A percentile compares a stretch with the other conserved stretches of the same genome.
Evolutionary conservation across 2,329 filamentous ascomycete genomes (phyloP).

Genomic region (Aphanoascus verrucosus): DNA sequence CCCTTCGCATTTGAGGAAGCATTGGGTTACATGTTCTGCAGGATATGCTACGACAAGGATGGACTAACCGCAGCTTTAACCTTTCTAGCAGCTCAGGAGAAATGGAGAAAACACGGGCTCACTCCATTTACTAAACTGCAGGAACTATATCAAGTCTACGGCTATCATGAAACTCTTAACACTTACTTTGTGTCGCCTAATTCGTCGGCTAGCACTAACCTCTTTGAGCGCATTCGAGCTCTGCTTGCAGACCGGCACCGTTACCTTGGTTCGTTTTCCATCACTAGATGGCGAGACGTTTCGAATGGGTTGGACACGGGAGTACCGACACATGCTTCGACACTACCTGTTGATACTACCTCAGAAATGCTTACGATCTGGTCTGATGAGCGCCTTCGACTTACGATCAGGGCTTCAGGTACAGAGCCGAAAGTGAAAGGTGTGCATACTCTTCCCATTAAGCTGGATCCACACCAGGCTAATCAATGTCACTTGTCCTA

Average conservation of each 20-base stretch:
- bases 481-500: conserved; percentile 16
- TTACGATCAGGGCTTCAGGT: conserved; percentile 51
- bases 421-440: conserved; percentile 58
- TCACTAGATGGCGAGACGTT: conserved; percentile 51
- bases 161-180: conserved; percentile 53
- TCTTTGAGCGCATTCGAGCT: conserved; percentile 46
- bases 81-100: conserved; percentile 46
- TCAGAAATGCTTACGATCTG: conserved; percentile 56
- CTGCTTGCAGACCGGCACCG: conserved; percentile 35
- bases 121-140: conserved; percentile 49
- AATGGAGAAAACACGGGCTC: conserved; percentile 43
- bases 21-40: conserved; percentile 55
- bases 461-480: not conserved
- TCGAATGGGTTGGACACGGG: conserved; percentile 51
- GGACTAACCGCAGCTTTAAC: conserved; percentile 50
- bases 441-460: conserved; percentile 22
- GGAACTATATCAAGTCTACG: conserved; percentile 46
- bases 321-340: conserved; percentile 42
- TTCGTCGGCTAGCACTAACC: conserved; percentile 40
- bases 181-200: conserved; percentile 52
- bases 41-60: conserved; percentile 55
- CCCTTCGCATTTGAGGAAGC: conserved; percentile 55
- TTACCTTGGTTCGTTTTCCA: conserved; percentile 42
- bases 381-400: conserved; percentile 44
- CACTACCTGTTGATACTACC: conserved; percentile 45